Evolutionary conservation across 176 grass and related monocot genomes (phyloP).

Genomic region (Eremochloa ophiuroides): DNA sequence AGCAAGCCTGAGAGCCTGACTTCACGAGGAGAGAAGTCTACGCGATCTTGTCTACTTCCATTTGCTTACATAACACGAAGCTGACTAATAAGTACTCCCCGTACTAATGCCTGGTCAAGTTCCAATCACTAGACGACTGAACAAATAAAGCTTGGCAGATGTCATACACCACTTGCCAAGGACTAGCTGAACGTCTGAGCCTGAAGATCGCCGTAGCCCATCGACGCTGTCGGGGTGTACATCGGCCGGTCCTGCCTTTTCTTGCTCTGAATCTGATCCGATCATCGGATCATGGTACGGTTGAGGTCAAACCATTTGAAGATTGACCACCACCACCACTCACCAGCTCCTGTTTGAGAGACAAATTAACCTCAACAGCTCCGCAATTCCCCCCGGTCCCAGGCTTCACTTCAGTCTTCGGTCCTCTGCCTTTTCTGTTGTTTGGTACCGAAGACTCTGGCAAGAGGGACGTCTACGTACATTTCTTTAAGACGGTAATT

Average conservation of each 20-base stretch:
- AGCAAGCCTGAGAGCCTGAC: neutral
- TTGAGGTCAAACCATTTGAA: slow-evolving; percentile 1
- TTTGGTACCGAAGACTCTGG: neutral
- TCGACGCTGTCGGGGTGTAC: neutral
- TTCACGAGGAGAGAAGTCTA: neutral
- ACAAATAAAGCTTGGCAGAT: neutral
- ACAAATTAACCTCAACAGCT: neutral
- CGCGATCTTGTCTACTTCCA: neutral
- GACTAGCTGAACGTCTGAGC: neutral
- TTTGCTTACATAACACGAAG: neutral
- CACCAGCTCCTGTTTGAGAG: neutral
- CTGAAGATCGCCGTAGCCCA: neutral
- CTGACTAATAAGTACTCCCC: neutral
- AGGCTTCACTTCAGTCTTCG: neutral
- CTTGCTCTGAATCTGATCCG: too few species aligned
- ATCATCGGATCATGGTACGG: neutral
- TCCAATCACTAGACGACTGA: neutral
- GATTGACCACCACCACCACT: neutral
- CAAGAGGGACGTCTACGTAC: neutral
- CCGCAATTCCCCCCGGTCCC: neutral
- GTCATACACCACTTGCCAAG: neutral
- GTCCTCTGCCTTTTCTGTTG: neutral
- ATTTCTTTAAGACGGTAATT: neutral
- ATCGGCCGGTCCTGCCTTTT: neutral
- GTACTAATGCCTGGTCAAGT: neutral